Percentiles rank a stretch among this genome's conserved stretches.
These are phyloP conservation scores for Rossbeevera mucosa DNA, from an alignment of 768 basidiomycete genomes.

Conservation along the genomic window DNA sequence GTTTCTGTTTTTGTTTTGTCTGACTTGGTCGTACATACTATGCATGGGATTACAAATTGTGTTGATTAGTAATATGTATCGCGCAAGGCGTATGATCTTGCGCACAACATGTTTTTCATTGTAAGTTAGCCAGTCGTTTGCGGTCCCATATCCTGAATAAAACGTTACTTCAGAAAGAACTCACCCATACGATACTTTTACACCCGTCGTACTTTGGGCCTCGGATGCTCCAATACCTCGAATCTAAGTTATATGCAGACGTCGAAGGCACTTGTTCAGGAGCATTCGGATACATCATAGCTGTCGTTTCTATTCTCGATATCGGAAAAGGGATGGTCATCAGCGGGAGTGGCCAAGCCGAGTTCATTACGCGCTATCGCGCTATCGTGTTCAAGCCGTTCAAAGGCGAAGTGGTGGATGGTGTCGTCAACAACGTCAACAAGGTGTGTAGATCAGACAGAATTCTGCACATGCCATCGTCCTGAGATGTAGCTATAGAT, in stretches of 20 bases:
- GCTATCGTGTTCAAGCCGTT: conserved; percentile 99
- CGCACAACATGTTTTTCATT: conserved; percentile 60
- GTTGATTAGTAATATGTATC: no score
- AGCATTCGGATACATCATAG: conserved; percentile 91
- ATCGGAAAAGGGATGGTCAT: conserved; percentile 92
- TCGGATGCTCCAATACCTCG: conserved; percentile 88
- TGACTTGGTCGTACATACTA: not conserved
- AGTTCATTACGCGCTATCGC: conserved; percentile 90
- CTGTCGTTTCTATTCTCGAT: conserved; percentile 84
- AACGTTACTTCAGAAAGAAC: conserved; percentile 65
- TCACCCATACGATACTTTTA: conserved; percentile 94
- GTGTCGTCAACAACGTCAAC: conserved; percentile 90
- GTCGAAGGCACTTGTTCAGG: conserved; percentile 98
- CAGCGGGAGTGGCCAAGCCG: conserved; percentile 89
- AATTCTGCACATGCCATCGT: not conserved
- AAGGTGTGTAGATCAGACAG: conserved; percentile 54
- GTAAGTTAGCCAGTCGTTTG: conserved; percentile 37
- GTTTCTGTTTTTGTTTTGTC: not conserved
- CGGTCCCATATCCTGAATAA: conserved; percentile 3
- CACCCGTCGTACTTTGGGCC: conserved; percentile 99
- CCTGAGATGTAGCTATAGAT: conserved; percentile 50
- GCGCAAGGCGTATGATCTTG: no score
- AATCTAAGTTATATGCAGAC: conserved; percentile 89
- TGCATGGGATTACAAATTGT: no score
- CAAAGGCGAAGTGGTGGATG: conserved; percentile 98